These are phyloP conservation scores for Heliamphora exappendiculata DNA, from an alignment of 148 eudicot genomes.

Conservation along the genomic window DNA sequence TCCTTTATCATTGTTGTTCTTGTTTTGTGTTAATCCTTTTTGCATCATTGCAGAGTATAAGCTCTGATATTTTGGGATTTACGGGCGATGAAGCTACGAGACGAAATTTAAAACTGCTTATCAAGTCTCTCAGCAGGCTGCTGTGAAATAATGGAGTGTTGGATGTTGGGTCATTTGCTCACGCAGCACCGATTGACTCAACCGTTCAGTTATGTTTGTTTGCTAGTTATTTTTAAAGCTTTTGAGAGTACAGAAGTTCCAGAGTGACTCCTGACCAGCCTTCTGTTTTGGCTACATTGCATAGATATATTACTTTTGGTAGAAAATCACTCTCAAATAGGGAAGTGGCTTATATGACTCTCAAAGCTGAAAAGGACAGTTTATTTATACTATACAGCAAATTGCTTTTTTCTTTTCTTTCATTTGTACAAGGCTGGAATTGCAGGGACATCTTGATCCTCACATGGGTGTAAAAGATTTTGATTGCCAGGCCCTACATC, in stretches of 20 bases:
- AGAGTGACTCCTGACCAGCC: neutral
- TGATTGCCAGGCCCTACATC: neutral
- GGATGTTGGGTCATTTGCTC: neutral
- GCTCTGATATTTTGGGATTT: conserved; percentile 77
- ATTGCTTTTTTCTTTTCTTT: neutral
- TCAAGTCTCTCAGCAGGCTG: conserved; percentile 89
- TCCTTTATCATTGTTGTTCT: neutral
- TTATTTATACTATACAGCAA: neutral
- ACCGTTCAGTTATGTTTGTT: neutral
- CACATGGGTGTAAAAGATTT: neutral
- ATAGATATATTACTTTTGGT: no score
- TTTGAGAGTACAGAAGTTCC: neutral
- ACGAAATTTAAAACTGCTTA: conserved; percentile 69
- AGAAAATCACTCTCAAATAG: no score
- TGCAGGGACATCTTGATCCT: conserved; percentile 7
- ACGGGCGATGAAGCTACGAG: conserved; percentile 90
- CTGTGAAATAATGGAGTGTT: conserved; percentile 29
- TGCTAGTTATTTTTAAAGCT: no score
- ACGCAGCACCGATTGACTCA: neutral
- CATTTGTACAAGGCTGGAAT: neutral
- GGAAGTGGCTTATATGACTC: no score
- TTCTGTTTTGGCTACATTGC: neutral
- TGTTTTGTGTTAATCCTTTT: neutral
- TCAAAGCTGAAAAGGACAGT: neutral
- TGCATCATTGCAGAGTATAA: conserved; percentile 56